Base-by-base conservation (phyloP, 2,329 filamentous ascomycete species). In the Fusarium subglutinans region DNA sequence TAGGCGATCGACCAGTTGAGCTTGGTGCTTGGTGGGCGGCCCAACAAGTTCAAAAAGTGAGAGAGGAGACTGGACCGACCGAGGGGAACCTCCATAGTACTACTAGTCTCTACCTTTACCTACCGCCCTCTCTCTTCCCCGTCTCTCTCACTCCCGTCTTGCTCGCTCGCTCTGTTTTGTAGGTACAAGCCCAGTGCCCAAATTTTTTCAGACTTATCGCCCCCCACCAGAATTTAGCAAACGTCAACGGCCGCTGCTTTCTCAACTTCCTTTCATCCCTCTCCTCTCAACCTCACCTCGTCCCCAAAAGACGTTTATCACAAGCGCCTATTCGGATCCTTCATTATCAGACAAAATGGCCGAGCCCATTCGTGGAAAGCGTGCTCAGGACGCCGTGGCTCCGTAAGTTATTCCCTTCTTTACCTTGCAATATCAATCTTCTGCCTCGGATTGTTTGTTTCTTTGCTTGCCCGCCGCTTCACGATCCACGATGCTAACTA, bases 291-390 rank as follows among this genome's bases (percentile, higher is more conserved):
- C 77, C 78, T 77, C 77, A 76, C 63, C 74, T 73, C 76, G 72
- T 76, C 66, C 66, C 62, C 70, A 58, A 68, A 79, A 77, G 77
- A 77, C 78, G 79, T 78, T 77, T 73, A 79, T 76, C 74, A 72
- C 66, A 76, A 76, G 66, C 73, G 76, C 75, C 77, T 72, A 62
- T 72, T 67, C 74, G 70, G 63, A 73, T 77, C 68, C 72, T 60
- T 63, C 75, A 75, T 62, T 73, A 79, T 77, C 80, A 79, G 78
- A 81, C 82, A 84, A 78, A 78, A 90, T 91, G 88, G 88, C 89
- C 79, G 89, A 91, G 82, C 89, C 89, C 73, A 91, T 91, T 81
- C 89, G 88, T 84, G 90, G 89, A 83, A 90, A 90, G 83, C 87
- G 89, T 78, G 84, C 86, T 69, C 89, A 90, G 78, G 81, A 86